These are phyloP conservation scores for Eucalyptus leucophloia DNA, from an alignment of 345 rosid genomes.

Conservation along the genomic window DNA sequence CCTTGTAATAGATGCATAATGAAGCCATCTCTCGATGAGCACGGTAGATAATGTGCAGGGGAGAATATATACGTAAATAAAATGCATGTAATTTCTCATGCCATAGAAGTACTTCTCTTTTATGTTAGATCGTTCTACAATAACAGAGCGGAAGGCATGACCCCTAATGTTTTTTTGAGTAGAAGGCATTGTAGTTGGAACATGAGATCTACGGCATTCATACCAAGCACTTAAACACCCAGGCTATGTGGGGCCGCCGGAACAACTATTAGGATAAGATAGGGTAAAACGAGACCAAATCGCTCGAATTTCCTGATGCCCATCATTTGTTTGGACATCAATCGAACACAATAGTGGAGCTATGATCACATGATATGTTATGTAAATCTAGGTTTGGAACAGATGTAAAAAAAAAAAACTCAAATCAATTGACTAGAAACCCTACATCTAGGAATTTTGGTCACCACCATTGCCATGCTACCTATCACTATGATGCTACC, in stretches of 20 bases:
- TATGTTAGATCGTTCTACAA: background rate
- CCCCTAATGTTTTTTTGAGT: background rate
- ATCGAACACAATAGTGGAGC: background rate
- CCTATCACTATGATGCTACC: background rate
- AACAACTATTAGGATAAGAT: background rate
- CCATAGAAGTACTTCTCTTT: background rate
- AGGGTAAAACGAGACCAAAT: too few species aligned
- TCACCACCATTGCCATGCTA: background rate
- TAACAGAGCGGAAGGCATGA: background rate
- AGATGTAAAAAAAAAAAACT: too few species aligned
- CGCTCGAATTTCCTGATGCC: background rate
- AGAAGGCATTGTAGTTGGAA: background rate
- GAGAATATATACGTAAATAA: background rate
- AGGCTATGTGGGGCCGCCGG: accelerated
- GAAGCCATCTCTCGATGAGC: background rate
- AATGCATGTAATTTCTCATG: background rate
- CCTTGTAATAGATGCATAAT: background rate
- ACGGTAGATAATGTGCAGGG: background rate
- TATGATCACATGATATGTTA: background rate
- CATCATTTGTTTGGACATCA: background rate
- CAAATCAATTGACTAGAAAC: too few species aligned
- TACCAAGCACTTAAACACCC: background rate
- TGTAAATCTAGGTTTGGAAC: background rate
- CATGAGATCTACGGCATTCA: background rate
- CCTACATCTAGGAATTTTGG: background rate